phyloP scores from a whole-genome alignment of 306 rosid species.

The Lotus japonicus region DNA sequence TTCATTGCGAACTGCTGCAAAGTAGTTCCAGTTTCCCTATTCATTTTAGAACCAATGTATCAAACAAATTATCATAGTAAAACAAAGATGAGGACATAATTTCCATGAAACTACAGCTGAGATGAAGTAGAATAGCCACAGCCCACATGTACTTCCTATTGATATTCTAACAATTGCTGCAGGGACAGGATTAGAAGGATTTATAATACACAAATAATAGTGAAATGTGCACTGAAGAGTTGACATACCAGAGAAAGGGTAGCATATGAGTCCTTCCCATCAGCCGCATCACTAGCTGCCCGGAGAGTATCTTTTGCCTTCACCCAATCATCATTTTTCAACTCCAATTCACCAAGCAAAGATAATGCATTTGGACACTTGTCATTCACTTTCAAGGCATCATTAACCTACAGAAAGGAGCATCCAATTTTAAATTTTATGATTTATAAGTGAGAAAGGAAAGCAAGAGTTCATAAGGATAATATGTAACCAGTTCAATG shows the following conservation, averaged over 20 bases:
- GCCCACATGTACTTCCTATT: background rate
- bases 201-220: slow-evolving; percentile 7
- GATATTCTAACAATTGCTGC: background rate
- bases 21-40: slow-evolving; percentile 99
- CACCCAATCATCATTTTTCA: slow-evolving; percentile 98
- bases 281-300: slow-evolving; percentile 93
- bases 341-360: slow-evolving; percentile 96
- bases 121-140: slow-evolving; percentile 11
- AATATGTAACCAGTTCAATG: slow-evolving; percentile 78
- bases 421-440: background rate
- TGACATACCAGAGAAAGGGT: slow-evolving; percentile 78
- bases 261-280: slow-evolving; percentile 90
- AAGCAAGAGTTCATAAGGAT: slow-evolving; percentile 12
- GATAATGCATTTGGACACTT: slow-evolving; percentile 91
- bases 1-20: slow-evolving; percentile 96
- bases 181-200: slow-evolving; percentile 8
- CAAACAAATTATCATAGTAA: slow-evolving; percentile 12
- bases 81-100: background rate
- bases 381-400: slow-evolving; percentile 83
- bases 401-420: slow-evolving; percentile 63
- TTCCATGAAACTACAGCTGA: background rate
- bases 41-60: slow-evolving; percentile 29
- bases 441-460: slow-evolving; percentile 2
- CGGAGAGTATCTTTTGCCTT: slow-evolving; percentile 97
- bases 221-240: slow-evolving; percentile 14